Conservation (phyloP, 148 eudicot genomes). For the Chenopodium album region DNA sequence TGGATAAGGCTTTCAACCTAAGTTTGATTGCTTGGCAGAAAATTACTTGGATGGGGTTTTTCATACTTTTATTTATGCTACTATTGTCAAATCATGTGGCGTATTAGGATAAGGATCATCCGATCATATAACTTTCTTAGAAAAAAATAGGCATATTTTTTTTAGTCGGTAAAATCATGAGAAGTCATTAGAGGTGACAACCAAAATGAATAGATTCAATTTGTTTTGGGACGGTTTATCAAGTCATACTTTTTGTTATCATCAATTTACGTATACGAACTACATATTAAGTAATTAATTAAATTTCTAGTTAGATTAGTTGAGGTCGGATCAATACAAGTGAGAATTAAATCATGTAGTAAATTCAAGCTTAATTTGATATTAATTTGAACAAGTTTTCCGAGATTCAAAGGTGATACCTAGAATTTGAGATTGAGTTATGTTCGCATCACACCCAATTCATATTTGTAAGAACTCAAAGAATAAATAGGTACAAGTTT, state of each 20-base stretch:
- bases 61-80: neutral
- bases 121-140: slow-evolving; percentile 1
- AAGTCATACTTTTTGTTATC: too few relatives aligned
- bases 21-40: neutral
- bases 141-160: neutral
- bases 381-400: too few relatives aligned
- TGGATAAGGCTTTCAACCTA: slow-evolving; percentile 24
- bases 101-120: slow-evolving; percentile 6
- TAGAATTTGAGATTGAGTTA: too few relatives aligned
- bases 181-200: neutral
- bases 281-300: too few relatives aligned
- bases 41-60: slow-evolving; percentile 26
- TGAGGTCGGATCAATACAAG: too few relatives aligned
- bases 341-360: too few relatives aligned
- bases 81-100: slow-evolving; percentile 5
- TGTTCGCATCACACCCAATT: neutral
- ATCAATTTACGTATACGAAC: too few relatives aligned
- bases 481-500: neutral
- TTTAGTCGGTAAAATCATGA: neutral
- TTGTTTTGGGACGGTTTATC: neutral
- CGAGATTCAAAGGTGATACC: neutral
- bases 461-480: too few relatives aligned
- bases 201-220: too few relatives aligned
- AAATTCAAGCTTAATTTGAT: too few relatives aligned
- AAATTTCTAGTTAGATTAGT: too few relatives aligned